A percentile compares a stretch with the other conserved stretches of the same genome.
phyloP scores from a whole-genome alignment of 2,329 filamentous ascomycete genomes.

The Chaetomium globosum region DNA sequence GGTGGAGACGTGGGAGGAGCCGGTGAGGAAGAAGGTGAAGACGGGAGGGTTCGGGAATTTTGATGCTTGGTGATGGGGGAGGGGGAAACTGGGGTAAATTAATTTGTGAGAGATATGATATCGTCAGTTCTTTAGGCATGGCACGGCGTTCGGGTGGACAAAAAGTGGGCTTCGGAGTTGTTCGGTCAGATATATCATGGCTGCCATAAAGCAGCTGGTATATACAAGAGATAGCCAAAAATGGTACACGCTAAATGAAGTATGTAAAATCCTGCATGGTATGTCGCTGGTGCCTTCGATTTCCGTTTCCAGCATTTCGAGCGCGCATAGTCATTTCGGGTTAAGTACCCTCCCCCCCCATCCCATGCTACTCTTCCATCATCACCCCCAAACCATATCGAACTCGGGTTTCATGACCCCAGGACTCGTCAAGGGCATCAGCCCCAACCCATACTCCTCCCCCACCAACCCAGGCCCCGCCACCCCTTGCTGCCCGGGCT shows the following conservation, averaged over 20 bases:
- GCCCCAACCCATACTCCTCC: slow-evolving; percentile 23
- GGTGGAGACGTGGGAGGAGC: slow-evolving; percentile 67
- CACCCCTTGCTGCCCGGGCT: background rate
- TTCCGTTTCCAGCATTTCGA: background rate
- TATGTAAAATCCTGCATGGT: slow-evolving; percentile 19
- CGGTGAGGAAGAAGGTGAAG: slow-evolving; percentile 79
- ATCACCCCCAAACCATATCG: slow-evolving; percentile 25
- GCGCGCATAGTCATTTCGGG: no score
- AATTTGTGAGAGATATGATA: background rate
- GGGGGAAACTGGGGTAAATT: background rate
- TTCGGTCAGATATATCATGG: slow-evolving; percentile 11
- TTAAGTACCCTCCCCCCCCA: background rate
- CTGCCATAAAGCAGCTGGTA: slow-evolving; percentile 15
- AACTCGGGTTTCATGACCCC: slow-evolving; percentile 20
- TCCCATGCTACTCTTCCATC: background rate
- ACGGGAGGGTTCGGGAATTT: slow-evolving; percentile 86
- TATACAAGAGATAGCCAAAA: slow-evolving; percentile 20
- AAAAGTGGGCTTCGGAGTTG: slow-evolving; percentile 3
- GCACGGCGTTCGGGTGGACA: slow-evolving; percentile 23
- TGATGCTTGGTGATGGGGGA: slow-evolving; percentile 71
- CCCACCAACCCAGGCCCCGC: slow-evolving; percentile 4
- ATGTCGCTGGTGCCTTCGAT: slow-evolving; percentile 9
- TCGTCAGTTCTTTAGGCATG: slow-evolving; percentile 20
- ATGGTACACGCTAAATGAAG: slow-evolving; percentile 1
- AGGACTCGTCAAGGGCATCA: slow-evolving; percentile 11